Conservation (phyloP, 805 yeast species). For the Sungouiella blattae region DNA sequence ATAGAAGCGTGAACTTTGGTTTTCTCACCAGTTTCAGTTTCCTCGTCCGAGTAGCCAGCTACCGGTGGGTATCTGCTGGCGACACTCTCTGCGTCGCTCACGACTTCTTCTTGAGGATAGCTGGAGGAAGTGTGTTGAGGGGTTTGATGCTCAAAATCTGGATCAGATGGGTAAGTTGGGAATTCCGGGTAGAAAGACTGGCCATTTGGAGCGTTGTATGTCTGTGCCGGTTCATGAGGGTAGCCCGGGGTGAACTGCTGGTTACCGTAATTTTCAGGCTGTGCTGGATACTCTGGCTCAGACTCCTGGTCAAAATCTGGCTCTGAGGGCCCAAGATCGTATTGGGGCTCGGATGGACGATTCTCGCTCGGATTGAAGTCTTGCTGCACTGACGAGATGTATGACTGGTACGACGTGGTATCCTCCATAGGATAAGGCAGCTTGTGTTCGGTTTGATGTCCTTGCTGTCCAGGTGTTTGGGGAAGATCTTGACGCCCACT, state of each 20-base stretch:
- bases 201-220: no score
- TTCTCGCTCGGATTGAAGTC: no score
- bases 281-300: no score
- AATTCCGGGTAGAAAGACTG: background rate
- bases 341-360: no score
- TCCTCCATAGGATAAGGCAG: conserved; percentile 1
- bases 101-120: conserved; percentile 12
- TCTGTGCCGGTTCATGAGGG: no score
- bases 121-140: no score
- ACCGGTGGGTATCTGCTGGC: conserved; percentile 18
- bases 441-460: background rate
- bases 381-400: background rate
- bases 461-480: conserved; percentile 7
- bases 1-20: conserved; percentile 11
- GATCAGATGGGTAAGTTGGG: background rate
- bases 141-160: background rate
- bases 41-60: conserved; percentile 7
- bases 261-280: no score
- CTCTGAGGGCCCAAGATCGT: no score
- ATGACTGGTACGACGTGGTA: background rate
- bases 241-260: no score
- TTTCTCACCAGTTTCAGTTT: background rate
- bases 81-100: conserved; percentile 16
- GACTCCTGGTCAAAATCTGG: no score
- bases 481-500: conserved; percentile 5